phyloP scores from a whole-genome alignment of 2,329 filamentous ascomycete genomes.

The Pseudogymnoascus sp. region DNA sequence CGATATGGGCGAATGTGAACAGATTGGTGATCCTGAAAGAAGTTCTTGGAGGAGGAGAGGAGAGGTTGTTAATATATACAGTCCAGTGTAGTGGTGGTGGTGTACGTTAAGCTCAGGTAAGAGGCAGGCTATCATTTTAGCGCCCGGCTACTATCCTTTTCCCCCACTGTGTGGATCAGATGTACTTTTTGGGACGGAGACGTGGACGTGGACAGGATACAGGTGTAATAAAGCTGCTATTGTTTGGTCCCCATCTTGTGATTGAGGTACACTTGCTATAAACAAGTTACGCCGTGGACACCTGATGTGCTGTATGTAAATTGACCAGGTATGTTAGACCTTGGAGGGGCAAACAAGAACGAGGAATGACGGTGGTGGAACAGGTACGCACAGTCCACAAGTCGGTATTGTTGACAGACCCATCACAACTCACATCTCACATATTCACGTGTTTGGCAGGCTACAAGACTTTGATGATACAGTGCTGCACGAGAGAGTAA shows the following conservation, averaged over 20 bases:
- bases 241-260: background rate
- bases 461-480: background rate
- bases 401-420: background rate
- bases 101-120: background rate
- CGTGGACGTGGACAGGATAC: background rate
- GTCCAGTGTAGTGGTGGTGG: too few species aligned
- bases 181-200: background rate
- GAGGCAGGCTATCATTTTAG: background rate
- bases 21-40: background rate
- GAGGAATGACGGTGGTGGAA: background rate
- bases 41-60: background rate
- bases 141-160: conserved; percentile 7
- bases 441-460: background rate
- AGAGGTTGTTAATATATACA: background rate
- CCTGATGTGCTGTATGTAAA: too few species aligned
- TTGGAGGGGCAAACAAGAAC: conserved; percentile 5
- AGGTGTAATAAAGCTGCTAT: background rate
- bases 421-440: background rate
- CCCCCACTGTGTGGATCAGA: conserved; percentile 2
- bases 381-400: background rate
- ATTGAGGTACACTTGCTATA: background rate
- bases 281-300: background rate
- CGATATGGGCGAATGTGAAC: background rate
- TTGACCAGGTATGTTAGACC: background rate
- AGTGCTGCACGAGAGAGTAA: background rate